Evolutionary conservation across 495 filamentous ascomycete genomes (phyloP), one percentile per base, ranked within the genome.

Genomic region (Penicillium soppii): DNA sequence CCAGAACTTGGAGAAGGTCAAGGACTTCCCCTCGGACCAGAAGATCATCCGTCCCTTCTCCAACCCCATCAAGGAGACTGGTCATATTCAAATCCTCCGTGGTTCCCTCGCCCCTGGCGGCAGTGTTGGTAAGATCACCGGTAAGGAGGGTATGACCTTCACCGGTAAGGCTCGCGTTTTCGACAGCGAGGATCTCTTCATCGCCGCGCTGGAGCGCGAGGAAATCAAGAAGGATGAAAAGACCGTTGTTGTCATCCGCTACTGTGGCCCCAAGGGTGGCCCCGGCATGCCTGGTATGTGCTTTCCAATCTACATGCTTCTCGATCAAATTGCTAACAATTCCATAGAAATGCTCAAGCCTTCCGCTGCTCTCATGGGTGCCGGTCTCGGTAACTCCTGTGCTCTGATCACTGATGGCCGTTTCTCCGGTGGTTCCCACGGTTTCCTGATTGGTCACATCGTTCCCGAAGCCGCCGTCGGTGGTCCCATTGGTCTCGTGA

Each of bases 161-260:
- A 86, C 79, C 15, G 94, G 94, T 47, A 91, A 83, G 58, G 94
- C 94, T 27, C 87, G 85, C 53, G 89, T 89, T 59, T 98, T 90
- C 72, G 86, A 98, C 68, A 79, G 79, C 53, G 90, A 95, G 69
- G 87, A 92, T 50, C 81, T 80, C 66, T 91, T 95, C 72, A 83
- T 92, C 55, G 73, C 69, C 33, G 86, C 89, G 7, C 82, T 92
- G 19, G 89, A 92, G 73, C 74, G 78, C 40, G 86, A 86, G 23
- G 88, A 90, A 50, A 88, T 97, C 69, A 92, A 88, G 75, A 92
- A 95, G 78, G 92, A 91, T 53, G 92, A 98, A 71, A 97, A 97
- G 77, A 95, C 89, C 0, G 95, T 98, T 25, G 92, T 97, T 39
- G 84, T 97, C 40, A 97, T 98, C 75, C 89, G 94, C 41, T 97